Percentiles rank a stretch among this genome's conserved stretches.
These are phyloP conservation scores for Kazachstania sp. DNA, from an alignment of 1,139 yeast species.

Conservation along the genomic window DNA sequence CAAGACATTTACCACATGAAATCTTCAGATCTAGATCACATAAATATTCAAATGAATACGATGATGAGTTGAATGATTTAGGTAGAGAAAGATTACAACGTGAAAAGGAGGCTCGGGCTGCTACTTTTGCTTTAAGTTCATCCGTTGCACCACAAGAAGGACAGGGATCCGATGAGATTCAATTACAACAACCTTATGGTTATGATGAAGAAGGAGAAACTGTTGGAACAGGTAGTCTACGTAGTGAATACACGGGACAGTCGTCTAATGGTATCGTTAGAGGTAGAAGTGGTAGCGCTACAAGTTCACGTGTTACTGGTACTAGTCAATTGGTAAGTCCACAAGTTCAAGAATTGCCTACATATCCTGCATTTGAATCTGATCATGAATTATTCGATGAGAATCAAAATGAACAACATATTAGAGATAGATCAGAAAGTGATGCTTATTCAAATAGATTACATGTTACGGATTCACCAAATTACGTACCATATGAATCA, in stretches of 20 bases:
- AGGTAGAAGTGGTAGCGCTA: background rate
- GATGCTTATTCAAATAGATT: background rate
- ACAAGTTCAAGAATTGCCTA: constrained; percentile 10
- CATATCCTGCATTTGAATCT: constrained; percentile 9
- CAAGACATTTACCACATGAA: constrained; percentile 6
- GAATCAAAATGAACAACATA: constrained; percentile 10
- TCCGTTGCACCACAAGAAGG: constrained; percentile 5
- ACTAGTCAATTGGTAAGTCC: constrained; percentile 8
- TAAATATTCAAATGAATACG: constrained; percentile 10
- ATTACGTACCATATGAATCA: constrained; percentile 3
- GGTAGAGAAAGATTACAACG: constrained; percentile 31
- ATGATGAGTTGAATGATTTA: constrained; percentile 28
- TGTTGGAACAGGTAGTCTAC: background rate
- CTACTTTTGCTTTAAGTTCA: constrained; percentile 33
- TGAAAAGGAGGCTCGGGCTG: constrained; percentile 36
- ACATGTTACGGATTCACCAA: constrained; percentile 2
- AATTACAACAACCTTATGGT: no score
- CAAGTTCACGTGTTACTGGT: no score
- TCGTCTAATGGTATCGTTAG: background rate
- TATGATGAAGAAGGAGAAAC: background rate
- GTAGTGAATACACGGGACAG: background rate
- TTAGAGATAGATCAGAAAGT: constrained; percentile 5
- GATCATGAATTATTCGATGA: constrained; percentile 3
- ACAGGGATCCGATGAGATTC: constrained; percentile 3
- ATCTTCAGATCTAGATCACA: constrained; percentile 7